phyloP scores from a whole-genome alignment of 2,329 filamentous ascomycete species.

The Truncatella angustata region DNA sequence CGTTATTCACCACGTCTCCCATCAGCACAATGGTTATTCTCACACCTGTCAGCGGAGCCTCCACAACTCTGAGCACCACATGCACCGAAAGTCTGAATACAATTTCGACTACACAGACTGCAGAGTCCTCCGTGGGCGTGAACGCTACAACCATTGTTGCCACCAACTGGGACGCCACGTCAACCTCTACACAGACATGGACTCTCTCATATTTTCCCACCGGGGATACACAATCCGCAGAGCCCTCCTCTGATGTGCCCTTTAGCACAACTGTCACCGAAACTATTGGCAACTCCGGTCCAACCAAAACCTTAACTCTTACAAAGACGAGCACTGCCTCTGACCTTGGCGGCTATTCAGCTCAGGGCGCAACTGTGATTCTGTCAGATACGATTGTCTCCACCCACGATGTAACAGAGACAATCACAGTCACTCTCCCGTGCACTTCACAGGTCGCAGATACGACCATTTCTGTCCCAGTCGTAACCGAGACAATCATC shows the following conservation, averaged over 20 bases:
- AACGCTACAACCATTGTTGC: no score
- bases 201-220: no score
- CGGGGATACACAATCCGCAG: neutral
- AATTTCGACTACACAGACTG: neutral
- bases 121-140: neutral
- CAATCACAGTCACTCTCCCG: constrained; percentile 16
- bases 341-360: neutral
- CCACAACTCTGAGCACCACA: neutral
- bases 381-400: constrained; percentile 5
- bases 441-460: no score
- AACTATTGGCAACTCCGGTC: neutral
- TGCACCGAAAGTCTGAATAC: neutral
- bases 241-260: neutral
- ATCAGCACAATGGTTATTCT: neutral
- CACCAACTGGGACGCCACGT: no score
- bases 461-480: neutral
- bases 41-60: neutral
- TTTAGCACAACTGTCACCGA: neutral
- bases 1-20: constrained; percentile 6
- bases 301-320: neutral
- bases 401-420: constrained; percentile 8
- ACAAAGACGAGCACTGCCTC: neutral
- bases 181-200: no score
- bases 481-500: constrained; percentile 14
- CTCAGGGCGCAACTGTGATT: neutral